These are phyloP conservation scores for Diplodia seriata DNA, from an alignment of 2,329 filamentous ascomycete species.

Conservation along the genomic window DNA sequence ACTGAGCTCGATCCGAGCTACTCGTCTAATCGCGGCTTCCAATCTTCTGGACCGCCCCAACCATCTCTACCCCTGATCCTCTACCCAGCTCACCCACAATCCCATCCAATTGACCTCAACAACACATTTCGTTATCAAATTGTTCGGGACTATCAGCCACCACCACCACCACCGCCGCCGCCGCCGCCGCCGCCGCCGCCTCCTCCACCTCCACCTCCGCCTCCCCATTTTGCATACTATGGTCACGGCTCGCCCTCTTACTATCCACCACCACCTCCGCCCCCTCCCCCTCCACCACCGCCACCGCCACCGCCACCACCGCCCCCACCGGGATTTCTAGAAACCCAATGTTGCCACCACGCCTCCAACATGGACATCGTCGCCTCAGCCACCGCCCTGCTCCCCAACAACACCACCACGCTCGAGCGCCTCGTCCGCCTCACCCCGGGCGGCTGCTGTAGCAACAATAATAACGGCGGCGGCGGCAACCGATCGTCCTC, in stretches of 20 bases:
- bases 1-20: not conserved
- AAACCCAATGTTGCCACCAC: not conserved
- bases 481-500: no score
- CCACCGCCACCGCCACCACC: not conserved
- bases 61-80: not conserved
- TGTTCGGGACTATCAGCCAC: not conserved
- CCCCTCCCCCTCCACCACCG: not conserved
- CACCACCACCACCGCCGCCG: not conserved
- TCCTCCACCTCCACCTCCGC: not conserved
- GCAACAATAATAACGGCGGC: no score
- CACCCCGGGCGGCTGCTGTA: not conserved
- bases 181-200: not conserved
- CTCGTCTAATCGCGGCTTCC: not conserved
- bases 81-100: not conserved
- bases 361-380: not conserved
- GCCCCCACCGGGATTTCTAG: not conserved
- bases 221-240: not conserved
- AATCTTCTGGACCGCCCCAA: not conserved
- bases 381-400: not conserved
- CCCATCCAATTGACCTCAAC: not conserved
- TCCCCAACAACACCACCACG: not conserved
- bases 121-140: not conserved
- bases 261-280: not conserved
- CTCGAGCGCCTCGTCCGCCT: conserved; percentile 27
- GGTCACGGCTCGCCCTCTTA: not conserved